Evolutionary conservation across 805 yeast genomes (phyloP), one percentile per base, ranked within the genome.

Genomic region (Ascoidea tarda): DNA sequence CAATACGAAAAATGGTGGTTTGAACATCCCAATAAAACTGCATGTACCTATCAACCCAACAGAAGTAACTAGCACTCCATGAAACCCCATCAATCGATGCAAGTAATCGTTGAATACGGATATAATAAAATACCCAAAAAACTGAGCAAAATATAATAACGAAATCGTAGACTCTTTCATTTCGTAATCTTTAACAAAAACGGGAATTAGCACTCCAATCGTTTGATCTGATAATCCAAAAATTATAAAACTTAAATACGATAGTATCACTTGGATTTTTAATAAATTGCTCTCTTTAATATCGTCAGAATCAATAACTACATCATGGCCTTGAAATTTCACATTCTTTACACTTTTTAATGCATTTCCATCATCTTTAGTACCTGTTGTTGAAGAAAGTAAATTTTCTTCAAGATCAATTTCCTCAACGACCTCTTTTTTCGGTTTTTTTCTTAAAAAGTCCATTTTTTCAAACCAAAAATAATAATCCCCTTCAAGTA

Each of bases 221-320:
- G 83, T 69, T 60, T 81, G 84, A 58, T 82, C 87, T 5, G 74
- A 70, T 33, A 81, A 60, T 0, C 88, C 88, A 54, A 77, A 63
- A 1, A 78, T 59, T 1, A 71, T 60, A 58, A 79, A 75, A 1
- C 70, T 60, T 31, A 65, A 46, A 54, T 67, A 74, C 1, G 71
- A 62, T 0, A 72, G 61, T 0, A 66, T 1, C 31, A 79, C 65
- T 61, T 80, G 84, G 5, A 60, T n/a, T 52, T 69, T 69, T 10
- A 80, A 62, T 28, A 69, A 63, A 60, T 74, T 66, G 14, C 4
- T 38, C 14, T 38, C 14, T 14, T 14, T 10, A 2, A 38, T 10
- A 58, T 75, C 69, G n/a, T 55, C 59, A 2, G 76, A 61, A 50
- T 71, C 78, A 4, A 76, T 52, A 6, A 59, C 46, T 5, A 66